Evolutionary conservation across 2,329 filamentous ascomycete genomes (phyloP), one percentile per base, ranked within the genome.

Genomic region (Cercospora berteroae): DNA sequence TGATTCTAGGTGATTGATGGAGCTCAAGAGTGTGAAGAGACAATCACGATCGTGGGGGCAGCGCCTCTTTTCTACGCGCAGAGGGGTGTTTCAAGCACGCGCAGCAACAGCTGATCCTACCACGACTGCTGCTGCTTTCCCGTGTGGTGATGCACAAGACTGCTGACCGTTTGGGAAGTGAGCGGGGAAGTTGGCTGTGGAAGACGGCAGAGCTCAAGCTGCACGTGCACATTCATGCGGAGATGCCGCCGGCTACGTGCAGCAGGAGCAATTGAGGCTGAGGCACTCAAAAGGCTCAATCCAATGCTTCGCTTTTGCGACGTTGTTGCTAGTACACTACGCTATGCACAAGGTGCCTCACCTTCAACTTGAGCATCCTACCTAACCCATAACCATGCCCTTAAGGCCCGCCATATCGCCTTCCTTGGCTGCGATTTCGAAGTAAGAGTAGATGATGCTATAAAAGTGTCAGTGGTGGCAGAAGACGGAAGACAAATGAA

Each of bases 381-480:
- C 31, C 63, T 71, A 70, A n/a, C 83, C 83, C 80, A 85, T 84
- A 62, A 90, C 87, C 81, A 89, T 87, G 62, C 88, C 88, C 81
- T 88, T 89, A 67, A 90, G 83, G 73, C 93, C 92, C 69, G 89
- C 87, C 81, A 98, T 90, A 80, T 99, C 95, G 76, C 95, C 95
- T 83, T 99, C 95, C 84, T 97, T 97, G 77, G 96, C 96, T 25
- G 95, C 95, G 77, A 99, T 99, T 82, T 99, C 95, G 77, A 99
- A 99, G 85, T 99, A 99, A 72, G 94, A 93, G 82, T 99, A 99
- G 82, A 99, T 99, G 80, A 99, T 99, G 70, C 93, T 96, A 74
- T 16, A 16, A 60, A n/a, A 63, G 70, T 81, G 76, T 74, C 73
- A 80, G 69, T 56, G 1, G 48, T 12, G 58, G n/a, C 5, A 64